Conservation (phyloP, 345 rosid genomes). For the Geranium rotundifolium region DNA sequence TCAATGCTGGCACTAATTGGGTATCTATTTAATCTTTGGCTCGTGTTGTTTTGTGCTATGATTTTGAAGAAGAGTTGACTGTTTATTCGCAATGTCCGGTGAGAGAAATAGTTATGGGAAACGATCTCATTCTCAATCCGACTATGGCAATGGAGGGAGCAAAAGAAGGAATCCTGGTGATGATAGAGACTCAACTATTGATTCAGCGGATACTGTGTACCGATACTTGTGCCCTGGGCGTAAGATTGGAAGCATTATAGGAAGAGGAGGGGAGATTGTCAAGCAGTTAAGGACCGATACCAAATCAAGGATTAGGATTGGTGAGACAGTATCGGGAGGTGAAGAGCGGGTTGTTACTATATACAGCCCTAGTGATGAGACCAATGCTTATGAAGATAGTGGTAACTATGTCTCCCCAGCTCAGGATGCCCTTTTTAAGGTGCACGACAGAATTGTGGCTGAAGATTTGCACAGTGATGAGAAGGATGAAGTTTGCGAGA, state of each 20-base stretch:
- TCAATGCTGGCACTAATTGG: background rate
- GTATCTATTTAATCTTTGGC: background rate
- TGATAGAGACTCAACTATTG: slow-evolving; percentile 58
- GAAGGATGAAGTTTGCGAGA: slow-evolving; percentile 44
- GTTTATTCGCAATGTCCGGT: slow-evolving; percentile 40
- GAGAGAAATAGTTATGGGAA: slow-evolving; percentile 75
- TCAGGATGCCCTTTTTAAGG: slow-evolving; percentile 82
- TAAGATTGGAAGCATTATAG: slow-evolving; percentile 93
- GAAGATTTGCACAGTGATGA: slow-evolving; percentile 61
- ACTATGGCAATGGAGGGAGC: slow-evolving; percentile 47
- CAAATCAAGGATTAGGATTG: slow-evolving; percentile 74
- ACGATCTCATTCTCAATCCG: slow-evolving; percentile 66
- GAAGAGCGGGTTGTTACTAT: slow-evolving; percentile 93
- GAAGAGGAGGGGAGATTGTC: slow-evolving; percentile 89
- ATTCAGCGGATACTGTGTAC: slow-evolving; percentile 66
- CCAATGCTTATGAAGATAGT: slow-evolving; percentile 50
- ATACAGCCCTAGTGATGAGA: slow-evolving; percentile 79
- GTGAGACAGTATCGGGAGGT: slow-evolving; percentile 62
- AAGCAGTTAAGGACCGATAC: slow-evolving; percentile 80
- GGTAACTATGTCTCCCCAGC: slow-evolving; percentile 60
- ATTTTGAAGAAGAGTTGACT: slow-evolving; percentile 9
- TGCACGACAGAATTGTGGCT: slow-evolving; percentile 72
- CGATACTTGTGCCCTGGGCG: slow-evolving; percentile 72
- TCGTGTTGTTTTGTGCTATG: background rate
- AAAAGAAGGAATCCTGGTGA: slow-evolving; percentile 66